Evolutionary conservation across 129 eudicot genomes (phyloP).

Genomic region (Erigeron canadensis): DNA sequence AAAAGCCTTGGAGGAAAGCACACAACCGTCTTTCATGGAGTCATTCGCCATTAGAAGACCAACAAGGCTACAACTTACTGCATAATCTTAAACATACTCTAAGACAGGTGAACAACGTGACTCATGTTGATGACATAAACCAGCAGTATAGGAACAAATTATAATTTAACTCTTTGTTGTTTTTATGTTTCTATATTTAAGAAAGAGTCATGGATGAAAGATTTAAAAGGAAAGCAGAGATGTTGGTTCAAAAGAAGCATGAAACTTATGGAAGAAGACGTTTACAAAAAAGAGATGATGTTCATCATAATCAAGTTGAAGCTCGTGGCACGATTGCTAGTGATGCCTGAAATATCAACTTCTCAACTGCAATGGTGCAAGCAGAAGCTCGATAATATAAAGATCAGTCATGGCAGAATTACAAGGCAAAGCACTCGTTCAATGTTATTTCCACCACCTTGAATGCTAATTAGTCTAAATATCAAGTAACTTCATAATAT

Average conservation of each 20-base stretch:
- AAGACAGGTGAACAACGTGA: conserved; percentile 39
- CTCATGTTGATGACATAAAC: background rate
- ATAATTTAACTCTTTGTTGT: background rate
- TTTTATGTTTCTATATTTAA: conserved; percentile 17
- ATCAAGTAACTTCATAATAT: no score
- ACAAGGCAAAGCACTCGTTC: conserved; percentile 20
- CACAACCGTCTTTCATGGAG: conserved; percentile 33
- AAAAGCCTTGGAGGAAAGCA: conserved; percentile 45
- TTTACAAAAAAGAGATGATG: conserved; percentile 33
- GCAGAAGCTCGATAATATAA: conserved; percentile 43
- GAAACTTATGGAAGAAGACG: conserved; percentile 19
- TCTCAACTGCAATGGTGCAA: conserved; percentile 66
- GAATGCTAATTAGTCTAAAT: no score
- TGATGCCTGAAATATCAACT: conserved; percentile 48
- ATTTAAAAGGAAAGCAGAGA: conserved; percentile 42
- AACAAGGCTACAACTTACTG: conserved; percentile 46
- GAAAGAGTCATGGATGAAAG: conserved; percentile 49
- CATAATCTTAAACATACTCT: conserved; percentile 37
- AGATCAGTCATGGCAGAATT: conserved; percentile 32
- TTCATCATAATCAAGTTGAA: conserved; percentile 46
- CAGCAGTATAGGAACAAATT: background rate
- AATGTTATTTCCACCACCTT: conserved; percentile 43
- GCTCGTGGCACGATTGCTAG: conserved; percentile 47
- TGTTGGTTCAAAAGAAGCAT: conserved; percentile 46
- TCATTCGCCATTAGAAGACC: conserved; percentile 56